Base-by-base conservation (phyloP, 371 early-diverging fungal species). In the Mortierella sp. region DNA sequence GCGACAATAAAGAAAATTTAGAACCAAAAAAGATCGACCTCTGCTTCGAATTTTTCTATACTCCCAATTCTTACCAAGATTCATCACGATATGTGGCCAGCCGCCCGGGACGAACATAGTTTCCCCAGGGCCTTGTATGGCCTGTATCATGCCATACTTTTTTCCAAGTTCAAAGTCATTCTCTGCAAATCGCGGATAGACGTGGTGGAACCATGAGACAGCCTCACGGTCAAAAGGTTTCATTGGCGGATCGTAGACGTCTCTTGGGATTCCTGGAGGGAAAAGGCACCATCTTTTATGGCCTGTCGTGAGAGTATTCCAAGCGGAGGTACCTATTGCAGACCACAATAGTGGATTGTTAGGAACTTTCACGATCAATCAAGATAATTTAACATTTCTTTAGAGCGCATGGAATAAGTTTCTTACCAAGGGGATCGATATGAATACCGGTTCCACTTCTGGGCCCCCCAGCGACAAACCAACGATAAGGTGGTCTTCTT, bases 31-130 rank as follows among this genome's bases (percentile, higher is more conserved):
- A 33, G 11, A 65, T 40, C 58, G 40, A 41, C 28, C 53, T 50
- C 33, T 58, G 36, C 60, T 3, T 64, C 15, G 45, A 6, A 45
- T 7, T 55, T 9, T 22, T 10, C 22, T 28, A 72, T 38, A 3
- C 28, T 55, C n/a, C 10, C 9, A 32, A 40, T 5, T 57, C 75
- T 61, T 84, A 89, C 91, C 92, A 28, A 94, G 77, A 82, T 96
- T 96, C 87, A 96, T 92, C 10, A 96, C 96, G 10, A 94, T 91
- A 77, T 95, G 96, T 1, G 88, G 83, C 96, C 96, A 95, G 0
- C 94, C 96, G 41, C 94, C 93, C 24, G 96, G 96, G 0, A 96
- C 95, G 85, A 92, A 96, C 48, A 96, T 92, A 10, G 92, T 94
- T 83, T 95, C 94, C 0, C 94, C 94, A 2, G 94, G 94, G 22